phyloP scores from a whole-genome alignment of 176 grass and related monocot genomes.

The Secale cereale region DNA sequence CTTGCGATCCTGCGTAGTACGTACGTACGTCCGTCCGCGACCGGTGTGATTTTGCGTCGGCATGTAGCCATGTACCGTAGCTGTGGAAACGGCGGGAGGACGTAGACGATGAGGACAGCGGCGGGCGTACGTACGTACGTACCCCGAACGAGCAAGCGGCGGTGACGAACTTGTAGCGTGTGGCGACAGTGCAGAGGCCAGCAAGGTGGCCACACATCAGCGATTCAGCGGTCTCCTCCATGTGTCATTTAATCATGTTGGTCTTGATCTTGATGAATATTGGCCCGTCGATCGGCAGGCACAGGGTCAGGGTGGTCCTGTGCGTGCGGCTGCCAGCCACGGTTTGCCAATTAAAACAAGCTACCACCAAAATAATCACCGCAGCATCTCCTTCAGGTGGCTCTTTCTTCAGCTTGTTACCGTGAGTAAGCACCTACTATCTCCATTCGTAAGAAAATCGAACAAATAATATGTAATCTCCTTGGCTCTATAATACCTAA shows the following conservation, averaged over 20 bases:
- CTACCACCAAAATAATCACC: no score
- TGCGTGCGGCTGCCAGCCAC: no score
- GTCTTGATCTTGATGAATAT: neutral
- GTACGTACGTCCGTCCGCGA: no score
- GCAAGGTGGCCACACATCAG: neutral
- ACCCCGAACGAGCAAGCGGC: neutral
- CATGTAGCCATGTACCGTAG: neutral
- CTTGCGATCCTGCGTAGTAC: no score
- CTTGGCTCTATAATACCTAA: no score
- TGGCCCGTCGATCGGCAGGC: neutral
- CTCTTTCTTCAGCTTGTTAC: no score
- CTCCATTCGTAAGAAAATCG: no score
- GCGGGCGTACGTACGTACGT: neutral
- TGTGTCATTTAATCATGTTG: conserved; percentile 21
- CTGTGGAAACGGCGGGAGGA: neutral
- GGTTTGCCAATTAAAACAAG: no score
- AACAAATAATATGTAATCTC: no score
- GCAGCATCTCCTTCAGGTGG: no score
- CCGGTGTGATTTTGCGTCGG: neutral
- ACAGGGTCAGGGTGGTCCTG: neutral
- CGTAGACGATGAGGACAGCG: neutral
- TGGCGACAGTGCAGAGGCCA: neutral
- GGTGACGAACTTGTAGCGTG: neutral
- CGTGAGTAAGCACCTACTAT: no score
- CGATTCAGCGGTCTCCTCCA: neutral